A percentile compares a stretch with the other conserved stretches of the same genome.
phyloP scores from a whole-genome alignment of 257 asterid species.

The Przewalskia tangutica region DNA sequence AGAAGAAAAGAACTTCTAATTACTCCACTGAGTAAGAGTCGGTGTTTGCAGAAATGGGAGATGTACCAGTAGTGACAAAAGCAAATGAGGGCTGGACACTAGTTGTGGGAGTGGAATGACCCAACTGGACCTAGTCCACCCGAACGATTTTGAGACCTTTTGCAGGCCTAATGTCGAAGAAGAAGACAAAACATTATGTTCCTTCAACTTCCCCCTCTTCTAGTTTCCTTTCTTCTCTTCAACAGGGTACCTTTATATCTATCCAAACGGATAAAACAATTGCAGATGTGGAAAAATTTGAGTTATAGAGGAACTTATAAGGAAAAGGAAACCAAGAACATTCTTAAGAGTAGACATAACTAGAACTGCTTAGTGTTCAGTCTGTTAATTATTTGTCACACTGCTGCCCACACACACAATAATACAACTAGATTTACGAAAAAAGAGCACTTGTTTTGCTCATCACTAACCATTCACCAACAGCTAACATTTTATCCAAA shows the following conservation, averaged over 20 bases:
- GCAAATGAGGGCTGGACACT: too few species aligned
- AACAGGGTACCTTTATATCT: too few species aligned
- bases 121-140: too few species aligned
- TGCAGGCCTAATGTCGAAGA: too few species aligned
- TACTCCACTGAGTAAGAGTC: too few species aligned
- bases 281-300: not conserved
- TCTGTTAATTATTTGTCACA: not conserved
- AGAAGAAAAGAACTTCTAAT: too few species aligned
- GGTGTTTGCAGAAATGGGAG: too few species aligned
- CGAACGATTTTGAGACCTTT: too few species aligned
- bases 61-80: too few species aligned
- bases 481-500: not conserved
- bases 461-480: not conserved
- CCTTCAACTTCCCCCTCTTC: too few species aligned
- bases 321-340: not conserved
- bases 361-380: not conserved
- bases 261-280: not conserved
- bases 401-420: not conserved
- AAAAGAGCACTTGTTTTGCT: not conserved
- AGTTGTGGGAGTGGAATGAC: too few species aligned
- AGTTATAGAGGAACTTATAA: not conserved
- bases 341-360: not conserved
- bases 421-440: not conserved
- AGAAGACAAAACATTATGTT: too few species aligned
- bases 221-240: not conserved